phyloP scores from a whole-genome alignment of 805 yeast species.

The Candida vaughaniae region DNA sequence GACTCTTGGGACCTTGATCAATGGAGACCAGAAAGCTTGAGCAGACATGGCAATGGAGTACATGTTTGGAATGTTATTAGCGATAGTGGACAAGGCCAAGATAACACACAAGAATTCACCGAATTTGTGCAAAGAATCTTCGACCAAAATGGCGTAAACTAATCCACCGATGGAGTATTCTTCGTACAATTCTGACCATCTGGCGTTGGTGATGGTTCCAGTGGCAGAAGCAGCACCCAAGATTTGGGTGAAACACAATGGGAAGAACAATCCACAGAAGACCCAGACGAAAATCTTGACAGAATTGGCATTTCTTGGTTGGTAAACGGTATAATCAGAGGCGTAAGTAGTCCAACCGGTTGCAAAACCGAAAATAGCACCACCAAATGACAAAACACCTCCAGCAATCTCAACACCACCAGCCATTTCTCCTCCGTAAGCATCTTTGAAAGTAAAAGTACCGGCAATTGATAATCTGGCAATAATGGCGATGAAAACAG shows the following conservation, averaged over 20 bases:
- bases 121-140: conserved; percentile 79
- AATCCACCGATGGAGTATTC: conserved; percentile 60
- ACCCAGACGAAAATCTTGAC: conserved; percentile 63
- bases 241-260: conserved; percentile 69
- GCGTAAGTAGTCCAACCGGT: conserved; percentile 95
- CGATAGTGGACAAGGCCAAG: conserved; percentile 80
- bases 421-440: conserved; percentile 25
- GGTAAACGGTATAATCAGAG: conserved; percentile 88
- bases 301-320: conserved; percentile 63
- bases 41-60: conserved; percentile 86
- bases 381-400: conserved; percentile 74
- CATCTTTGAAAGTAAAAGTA: conserved; percentile 43
- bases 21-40: conserved; percentile 78
- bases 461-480: conserved; percentile 70
- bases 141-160: conserved; percentile 72
- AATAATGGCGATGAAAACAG: conserved; percentile 73
- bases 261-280: conserved; percentile 60
- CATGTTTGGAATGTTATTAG: conserved; percentile 92
- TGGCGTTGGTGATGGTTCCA: conserved; percentile 48
- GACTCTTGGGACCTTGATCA: conserved; percentile 76
- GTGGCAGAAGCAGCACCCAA: conserved; percentile 87
- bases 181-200: conserved; percentile 29
- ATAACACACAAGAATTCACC: conserved; percentile 89
- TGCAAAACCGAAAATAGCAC: conserved; percentile 82
- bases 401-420: conserved; percentile 74